Conservation (phyloP, 257 asterid species). For the Solanum paucissectum region DNA sequence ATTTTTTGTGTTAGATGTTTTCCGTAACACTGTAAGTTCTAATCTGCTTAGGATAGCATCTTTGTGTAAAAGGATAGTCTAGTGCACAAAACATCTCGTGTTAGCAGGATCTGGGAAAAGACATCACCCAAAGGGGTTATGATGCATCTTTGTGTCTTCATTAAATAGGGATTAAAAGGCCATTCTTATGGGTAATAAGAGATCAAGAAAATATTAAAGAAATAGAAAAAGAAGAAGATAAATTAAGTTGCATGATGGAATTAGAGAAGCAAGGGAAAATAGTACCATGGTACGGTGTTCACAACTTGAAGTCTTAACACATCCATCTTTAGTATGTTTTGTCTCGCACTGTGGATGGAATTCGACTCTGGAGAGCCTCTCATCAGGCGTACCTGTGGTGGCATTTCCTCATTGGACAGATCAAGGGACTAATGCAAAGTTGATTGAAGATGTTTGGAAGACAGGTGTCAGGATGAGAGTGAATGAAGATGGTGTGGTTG, state of each 20-base stretch:
- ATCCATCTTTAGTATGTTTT: slow-evolving; percentile 25
- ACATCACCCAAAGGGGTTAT: not conserved
- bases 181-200: slow-evolving; percentile 30
- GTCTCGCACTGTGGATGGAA: slow-evolving; percentile 30
- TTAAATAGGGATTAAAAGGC: not conserved
- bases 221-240: not conserved
- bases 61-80: not conserved
- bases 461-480: slow-evolving; percentile 6
- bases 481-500: slow-evolving; percentile 9
- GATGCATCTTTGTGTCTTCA: not conserved
- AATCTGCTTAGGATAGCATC: not conserved
- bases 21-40: not conserved
- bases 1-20: not conserved
- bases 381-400: slow-evolving; percentile 12
- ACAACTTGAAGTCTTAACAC: slow-evolving; percentile 17
- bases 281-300: slow-evolving; percentile 37
- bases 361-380: slow-evolving; percentile 14
- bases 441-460: slow-evolving; percentile 18
- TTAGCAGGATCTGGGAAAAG: not conserved
- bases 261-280: slow-evolving; percentile 16
- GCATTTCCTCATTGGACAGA: slow-evolving; percentile 24
- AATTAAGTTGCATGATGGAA: slow-evolving; percentile 10
- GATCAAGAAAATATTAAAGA: not conserved
- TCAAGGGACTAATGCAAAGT: slow-evolving; percentile 22
- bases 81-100: not conserved